Evolutionary conservation across 1,284 basidiomycete genomes (phyloP), one percentile per base, ranked within the genome.

Genomic region (Mycosarcoma mackinlayi): DNA sequence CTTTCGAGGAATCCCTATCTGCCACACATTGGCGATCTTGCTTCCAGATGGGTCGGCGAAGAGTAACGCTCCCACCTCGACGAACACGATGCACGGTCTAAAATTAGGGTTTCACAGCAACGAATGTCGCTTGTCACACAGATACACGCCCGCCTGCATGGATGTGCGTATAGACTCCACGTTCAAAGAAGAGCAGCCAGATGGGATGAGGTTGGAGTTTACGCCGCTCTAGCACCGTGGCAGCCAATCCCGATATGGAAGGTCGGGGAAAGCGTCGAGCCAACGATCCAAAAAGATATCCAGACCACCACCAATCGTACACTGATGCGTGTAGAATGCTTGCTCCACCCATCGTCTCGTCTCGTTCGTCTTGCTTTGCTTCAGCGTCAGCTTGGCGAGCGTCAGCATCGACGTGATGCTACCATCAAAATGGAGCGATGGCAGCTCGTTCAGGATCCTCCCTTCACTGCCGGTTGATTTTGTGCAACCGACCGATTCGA

Each of bases 271-370:
- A 10, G 60, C 61, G n/a, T 64, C 66, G 1, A 49, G 40, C 76
- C 72, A 80, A 7, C 78, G 67, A 42, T 78, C 75, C 21, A 74
- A 38, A 34, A 80, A 77, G 55, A 80, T 59, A 24, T 67, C 60
- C 37, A 54, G 33, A 0, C 78, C 78, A n/a, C 78, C 78, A 2
- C 76, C 76, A 21, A 80, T 78, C 45, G 78, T 77, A 47, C 69
- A 73, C 19, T 72, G 55, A 57, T 80, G 78, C 7, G 69, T 65
- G 25, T 68, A 69, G 35, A 72, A 60, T 0, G 78, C 78, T 39
- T 77, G 62, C 23, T 69, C 59, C 23, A 72, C 46, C 75, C 73
- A 76, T 24, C 56, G 41, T 11, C 39, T 34, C 24, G 67, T 50
- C 18, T 60, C 54, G 9, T 47, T 40, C 30, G 6, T 37, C 31